These are phyloP conservation scores for Aspergillus glaucus DNA, from an alignment of 2,329 filamentous ascomycete genomes.

Conservation along the genomic window DNA sequence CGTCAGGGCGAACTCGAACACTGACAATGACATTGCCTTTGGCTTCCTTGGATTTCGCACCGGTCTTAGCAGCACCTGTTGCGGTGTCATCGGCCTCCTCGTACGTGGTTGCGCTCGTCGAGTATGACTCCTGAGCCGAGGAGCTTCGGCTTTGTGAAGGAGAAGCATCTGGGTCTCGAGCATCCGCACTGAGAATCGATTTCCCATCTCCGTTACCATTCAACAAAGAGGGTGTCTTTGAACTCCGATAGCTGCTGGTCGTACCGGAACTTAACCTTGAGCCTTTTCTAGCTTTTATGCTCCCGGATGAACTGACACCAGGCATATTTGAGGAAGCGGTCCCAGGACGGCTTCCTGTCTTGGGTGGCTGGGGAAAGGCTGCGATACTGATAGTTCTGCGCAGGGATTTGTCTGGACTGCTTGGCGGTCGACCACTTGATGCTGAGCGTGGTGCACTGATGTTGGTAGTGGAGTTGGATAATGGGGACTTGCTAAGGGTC, in stretches of 20 bases:
- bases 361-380: slow-evolving; percentile 84
- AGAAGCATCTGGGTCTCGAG: slow-evolving; percentile 70
- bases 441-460: slow-evolving; percentile 53
- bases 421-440: slow-evolving; percentile 49
- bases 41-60: slow-evolving; percentile 53
- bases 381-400: slow-evolving; percentile 90
- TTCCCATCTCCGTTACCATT: slow-evolving; percentile 75
- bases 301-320: slow-evolving; percentile 22
- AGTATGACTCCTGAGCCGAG: slow-evolving; percentile 86
- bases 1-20: slow-evolving; percentile 84
- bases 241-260: slow-evolving; percentile 44
- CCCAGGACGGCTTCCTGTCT: slow-evolving; percentile 59
- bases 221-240: slow-evolving; percentile 63
- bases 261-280: slow-evolving; percentile 53
- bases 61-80: slow-evolving; percentile 23
- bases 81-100: slow-evolving; percentile 64
- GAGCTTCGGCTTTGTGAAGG: slow-evolving; percentile 85
- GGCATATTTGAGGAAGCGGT: slow-evolving; percentile 42
- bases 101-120: slow-evolving; percentile 80
- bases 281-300: slow-evolving; percentile 47
- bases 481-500: slow-evolving; percentile 44
- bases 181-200: slow-evolving; percentile 57
- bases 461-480: slow-evolving; percentile 44
- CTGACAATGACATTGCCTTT: slow-evolving; percentile 97
- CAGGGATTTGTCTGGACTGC: slow-evolving; percentile 59